Evolutionary conservation across 306 rosid genomes (phyloP), one percentile per base, ranked within the genome.

Genomic region (Cercis canadensis): DNA sequence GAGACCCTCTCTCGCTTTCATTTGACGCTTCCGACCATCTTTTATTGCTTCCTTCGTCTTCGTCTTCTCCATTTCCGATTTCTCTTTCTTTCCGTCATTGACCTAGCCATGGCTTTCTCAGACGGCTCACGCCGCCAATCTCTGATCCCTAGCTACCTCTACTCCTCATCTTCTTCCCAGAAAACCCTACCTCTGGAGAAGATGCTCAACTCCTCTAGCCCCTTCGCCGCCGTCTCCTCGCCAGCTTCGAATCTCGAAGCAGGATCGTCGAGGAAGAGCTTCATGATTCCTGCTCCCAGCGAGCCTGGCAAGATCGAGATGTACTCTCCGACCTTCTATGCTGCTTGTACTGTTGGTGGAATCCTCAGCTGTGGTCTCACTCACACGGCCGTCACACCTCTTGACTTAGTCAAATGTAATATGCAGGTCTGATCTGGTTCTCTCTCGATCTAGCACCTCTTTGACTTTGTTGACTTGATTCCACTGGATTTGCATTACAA

Each of bases 331-430:
- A 77, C 94, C 16, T 95, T 87, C 96, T 95, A 87, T 72, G 96
- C 88, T 44, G 96, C 97, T 47, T 91, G 96, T 40, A 90, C 99
- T 3, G 81, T 69, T 14, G 99, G 99, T 9, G 99, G 99, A 16
- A 91, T 82, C 60, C 87, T 95, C 21, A 75, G 96, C 79, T 95
- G 97, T 19, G 97, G 99, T 12, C 97, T 87, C 81, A 89, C 97
- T 78, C 99, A 91, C 87, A 95, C 29, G 96, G 40, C 93, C 36
- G 96, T 89, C 78, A 91, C 99, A 78, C 99, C 99, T 77, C 99
- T 91, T 72, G 99, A 95, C 65, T 83, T 95, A 6, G 96, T 95
- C 87, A 95, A 91, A 81, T 95, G 99, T 74, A 95, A 95, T 77
- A 95, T 95, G 96, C 99, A 91, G 99, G 97, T 70, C 24, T 24